Evolutionary conservation across 768 basidiomycete genomes (phyloP).

Genomic region (Phylloporus sp.): DNA sequence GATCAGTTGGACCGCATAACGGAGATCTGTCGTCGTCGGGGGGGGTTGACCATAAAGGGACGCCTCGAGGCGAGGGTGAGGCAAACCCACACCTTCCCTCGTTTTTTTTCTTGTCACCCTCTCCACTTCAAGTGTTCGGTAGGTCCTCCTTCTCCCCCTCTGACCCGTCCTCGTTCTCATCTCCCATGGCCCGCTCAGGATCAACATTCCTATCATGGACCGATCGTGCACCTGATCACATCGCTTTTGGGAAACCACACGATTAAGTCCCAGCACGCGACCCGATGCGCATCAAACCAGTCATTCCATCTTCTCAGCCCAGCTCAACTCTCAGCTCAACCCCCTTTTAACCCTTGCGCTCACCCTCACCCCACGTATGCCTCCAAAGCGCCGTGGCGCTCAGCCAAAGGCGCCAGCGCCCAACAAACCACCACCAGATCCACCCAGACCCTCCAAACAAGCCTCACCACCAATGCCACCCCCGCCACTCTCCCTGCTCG

Average conservation of each 20-base stretch:
- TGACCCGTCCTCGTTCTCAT: not conserved
- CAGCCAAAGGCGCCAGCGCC: constrained; percentile 2
- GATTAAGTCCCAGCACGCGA: constrained; percentile 19
- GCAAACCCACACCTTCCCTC: constrained; percentile 1
- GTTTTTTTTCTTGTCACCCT: not conserved
- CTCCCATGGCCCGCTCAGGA: constrained; percentile 16
- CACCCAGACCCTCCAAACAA: constrained; percentile 15
- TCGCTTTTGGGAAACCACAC: constrained; percentile 23
- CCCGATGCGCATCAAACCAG: constrained; percentile 22
- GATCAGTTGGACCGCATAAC: too few species aligned
- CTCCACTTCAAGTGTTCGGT: constrained; percentile 2
- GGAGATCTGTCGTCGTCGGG: too few species aligned
- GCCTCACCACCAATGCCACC: constrained; percentile 3
- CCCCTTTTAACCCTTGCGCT: not conserved
- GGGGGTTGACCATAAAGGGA: constrained; percentile 7
- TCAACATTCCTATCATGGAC: constrained; percentile 30
- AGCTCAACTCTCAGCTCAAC: not conserved
- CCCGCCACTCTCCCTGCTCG: constrained; percentile 6
- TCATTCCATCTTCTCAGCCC: constrained; percentile 17
- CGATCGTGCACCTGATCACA: constrained; percentile 30
- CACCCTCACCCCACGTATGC: constrained; percentile 13
- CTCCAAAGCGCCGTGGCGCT: constrained; percentile 28
- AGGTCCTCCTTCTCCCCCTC: not conserved
- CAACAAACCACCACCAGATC: constrained; percentile 11
- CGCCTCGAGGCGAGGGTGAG: constrained; percentile 28